Base-by-base conservation (phyloP, 805 yeast species). In the Kodamaea nitidulidarum region DNA sequence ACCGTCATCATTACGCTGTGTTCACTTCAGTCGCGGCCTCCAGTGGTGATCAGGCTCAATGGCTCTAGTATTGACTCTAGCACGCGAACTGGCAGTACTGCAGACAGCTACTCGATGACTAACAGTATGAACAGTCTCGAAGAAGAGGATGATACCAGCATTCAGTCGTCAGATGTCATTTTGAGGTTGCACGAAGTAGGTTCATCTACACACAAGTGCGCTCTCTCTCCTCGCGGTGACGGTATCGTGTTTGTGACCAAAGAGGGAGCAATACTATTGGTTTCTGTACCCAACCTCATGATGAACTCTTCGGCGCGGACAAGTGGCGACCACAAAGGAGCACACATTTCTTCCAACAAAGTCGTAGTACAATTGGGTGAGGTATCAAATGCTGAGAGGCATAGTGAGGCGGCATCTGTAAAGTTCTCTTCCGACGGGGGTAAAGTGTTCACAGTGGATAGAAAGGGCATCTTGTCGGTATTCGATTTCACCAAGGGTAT, bases 401-500 rank as follows among this genome's bases (percentile, higher is more conserved):
- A 72, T 28, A 67, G 78, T 25, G 93, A 85, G 56, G 75, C 90
- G n/a, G 96, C 97, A 0, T 71, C 88, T 1, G 57, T 90, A 44
- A 62, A 73, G 37, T 90, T 87, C 54, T 82, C 90, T 25, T 72
- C 78, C 7, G 87, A 85, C 54, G 97, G 98, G 0, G 88, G 88
- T 35, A 80, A 80, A 45, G 65, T 90, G 14, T 81, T 78, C 49
- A 73, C 79, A 3, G 72, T 88, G 11, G 98, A 90, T 58, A 67
- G 96, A 29, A 86, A 84, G 51, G 97, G 97, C 0, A 60, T 78
- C 0, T 63, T 88, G 33, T 80, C 81, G 45, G 76, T 88, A 22
- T 86, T 84, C 49, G 97, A 90, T 61, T 90, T 88, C 62, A 84
- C 93, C 10, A 90, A 88, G 38, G 96, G 95, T 2, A 60, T 81